These are phyloP conservation scores for Nidula niveotomentosa DNA, from an alignment of 1,284 basidiomycete genomes.

Conservation along the genomic window DNA sequence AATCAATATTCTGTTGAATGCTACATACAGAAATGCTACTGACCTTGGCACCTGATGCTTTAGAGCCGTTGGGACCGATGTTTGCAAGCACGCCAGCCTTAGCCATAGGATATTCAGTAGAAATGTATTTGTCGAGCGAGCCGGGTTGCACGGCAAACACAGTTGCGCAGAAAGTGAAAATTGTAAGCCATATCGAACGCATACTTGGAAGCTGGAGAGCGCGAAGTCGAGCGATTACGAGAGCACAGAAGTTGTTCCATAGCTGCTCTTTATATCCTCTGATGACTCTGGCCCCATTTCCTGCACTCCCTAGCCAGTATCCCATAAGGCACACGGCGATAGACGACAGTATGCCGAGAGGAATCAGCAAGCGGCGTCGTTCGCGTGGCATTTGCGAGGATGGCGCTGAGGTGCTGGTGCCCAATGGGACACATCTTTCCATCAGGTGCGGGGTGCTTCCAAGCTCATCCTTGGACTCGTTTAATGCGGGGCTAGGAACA, in stretches of 20 bases:
- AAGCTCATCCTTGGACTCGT: too few species aligned
- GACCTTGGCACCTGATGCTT: conserved; percentile 53
- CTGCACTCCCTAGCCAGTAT: too few species aligned
- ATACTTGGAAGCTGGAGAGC: conserved; percentile 7
- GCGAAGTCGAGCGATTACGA: not conserved
- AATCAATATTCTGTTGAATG: too few species aligned
- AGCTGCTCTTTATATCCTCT: not conserved
- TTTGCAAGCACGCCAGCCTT: conserved; percentile 63
- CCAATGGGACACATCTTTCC: not conserved
- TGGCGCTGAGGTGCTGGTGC: not conserved
- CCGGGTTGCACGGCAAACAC: conserved; percentile 20
- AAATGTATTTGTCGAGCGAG: conserved; percentile 43
- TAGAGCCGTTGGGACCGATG: conserved; percentile 57
- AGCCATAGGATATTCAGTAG: conserved; percentile 53
- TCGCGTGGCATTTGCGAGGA: not conserved
- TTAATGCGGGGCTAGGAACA: too few species aligned
- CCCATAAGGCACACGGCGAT: not conserved
- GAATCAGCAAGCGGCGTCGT: not conserved
- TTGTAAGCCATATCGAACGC: conserved; percentile 11
- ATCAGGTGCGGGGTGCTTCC: not conserved
- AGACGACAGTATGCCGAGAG: not conserved
- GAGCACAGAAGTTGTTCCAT: not conserved
- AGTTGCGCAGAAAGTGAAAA: conserved; percentile 10
- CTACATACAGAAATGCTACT: too few species aligned
- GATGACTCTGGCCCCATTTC: too few species aligned